Conservation (phyloP, 1,284 basidiomycete genomes). For the Peniophora sp. region DNA sequence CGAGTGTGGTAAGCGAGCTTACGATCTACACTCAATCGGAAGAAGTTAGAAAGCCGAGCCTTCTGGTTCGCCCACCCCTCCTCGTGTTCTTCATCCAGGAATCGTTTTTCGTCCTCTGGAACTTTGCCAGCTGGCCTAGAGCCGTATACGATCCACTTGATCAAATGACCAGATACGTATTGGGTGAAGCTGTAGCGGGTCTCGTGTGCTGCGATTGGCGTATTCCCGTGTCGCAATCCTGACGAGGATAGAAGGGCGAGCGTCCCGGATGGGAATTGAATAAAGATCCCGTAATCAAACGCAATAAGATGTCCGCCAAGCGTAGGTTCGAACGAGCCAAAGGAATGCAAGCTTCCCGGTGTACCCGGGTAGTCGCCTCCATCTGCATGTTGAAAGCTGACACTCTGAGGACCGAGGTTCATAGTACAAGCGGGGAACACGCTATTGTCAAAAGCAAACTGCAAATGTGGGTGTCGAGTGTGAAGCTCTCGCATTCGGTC, state of each 20-base stretch:
- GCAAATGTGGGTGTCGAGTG: background rate
- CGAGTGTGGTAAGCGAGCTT: background rate
- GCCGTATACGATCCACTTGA: slow-evolving; percentile 17
- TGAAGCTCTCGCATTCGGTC: background rate
- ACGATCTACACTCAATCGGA: background rate
- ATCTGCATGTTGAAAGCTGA: slow-evolving; percentile 12
- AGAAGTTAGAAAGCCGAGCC: background rate
- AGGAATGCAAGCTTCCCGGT: slow-evolving; percentile 15
- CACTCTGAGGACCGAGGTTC: slow-evolving; percentile 14
- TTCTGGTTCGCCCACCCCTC: background rate
- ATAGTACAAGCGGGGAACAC: slow-evolving; percentile 12
- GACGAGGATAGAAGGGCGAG: slow-evolving; percentile 20
- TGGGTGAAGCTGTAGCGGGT: slow-evolving; percentile 14
- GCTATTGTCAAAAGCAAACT: slow-evolving; percentile 5
- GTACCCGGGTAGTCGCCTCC: slow-evolving; percentile 12
- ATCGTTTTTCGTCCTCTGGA: background rate
- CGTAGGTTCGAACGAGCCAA: slow-evolving; percentile 15
- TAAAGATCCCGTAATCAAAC: slow-evolving; percentile 13
- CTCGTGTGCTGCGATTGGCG: slow-evolving; percentile 12
- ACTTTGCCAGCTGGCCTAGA: background rate
- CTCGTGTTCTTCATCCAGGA: background rate
- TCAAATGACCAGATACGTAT: slow-evolving; percentile 16
- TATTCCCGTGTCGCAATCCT: slow-evolving; percentile 19
- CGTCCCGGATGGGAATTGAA: slow-evolving; percentile 17
- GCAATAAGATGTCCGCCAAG: slow-evolving; percentile 20